Conservation (phyloP, 2,329 filamentous ascomycete genomes). For the Hypoxylon sp. region DNA sequence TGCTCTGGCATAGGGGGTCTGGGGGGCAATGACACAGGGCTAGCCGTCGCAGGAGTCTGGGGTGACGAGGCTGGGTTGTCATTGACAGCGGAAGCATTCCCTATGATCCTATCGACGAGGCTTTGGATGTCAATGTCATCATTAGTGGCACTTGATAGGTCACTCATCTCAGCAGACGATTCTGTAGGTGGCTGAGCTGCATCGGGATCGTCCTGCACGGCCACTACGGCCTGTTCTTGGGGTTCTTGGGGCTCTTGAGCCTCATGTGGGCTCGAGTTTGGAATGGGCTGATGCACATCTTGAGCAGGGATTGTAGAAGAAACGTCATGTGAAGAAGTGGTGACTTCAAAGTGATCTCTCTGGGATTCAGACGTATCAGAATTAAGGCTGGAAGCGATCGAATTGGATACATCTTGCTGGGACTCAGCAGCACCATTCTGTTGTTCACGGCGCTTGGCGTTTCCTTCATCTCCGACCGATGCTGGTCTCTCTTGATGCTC, state of each 20-base stretch:
- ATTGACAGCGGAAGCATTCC: slow-evolving; percentile 48
- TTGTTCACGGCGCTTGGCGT: slow-evolving; percentile 67
- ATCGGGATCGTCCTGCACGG: slow-evolving; percentile 19
- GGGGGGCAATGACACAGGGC: slow-evolving; percentile 62
- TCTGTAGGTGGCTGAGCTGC: slow-evolving; percentile 31
- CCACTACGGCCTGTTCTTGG: slow-evolving; percentile 42
- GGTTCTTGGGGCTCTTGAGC: slow-evolving; percentile 46
- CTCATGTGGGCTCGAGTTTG: slow-evolving; percentile 44
- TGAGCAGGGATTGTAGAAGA: slow-evolving; percentile 33
- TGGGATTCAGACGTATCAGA: slow-evolving; percentile 42
- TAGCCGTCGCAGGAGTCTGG: not conserved
- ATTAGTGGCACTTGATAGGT: slow-evolving; percentile 34
- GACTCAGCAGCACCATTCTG: slow-evolving; percentile 55
- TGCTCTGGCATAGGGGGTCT: slow-evolving; percentile 62
- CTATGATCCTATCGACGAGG: slow-evolving; percentile 51
- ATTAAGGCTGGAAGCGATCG: slow-evolving; percentile 45
- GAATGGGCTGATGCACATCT: slow-evolving; percentile 51
- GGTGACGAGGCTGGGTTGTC: slow-evolving; percentile 52
- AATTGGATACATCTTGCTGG: slow-evolving; percentile 62
- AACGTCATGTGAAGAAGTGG: slow-evolving; percentile 40
- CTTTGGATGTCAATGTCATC: slow-evolving; percentile 51
- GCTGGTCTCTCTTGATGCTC: slow-evolving; percentile 45
- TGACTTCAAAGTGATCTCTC: slow-evolving; percentile 38
- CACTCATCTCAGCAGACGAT: slow-evolving; percentile 31
- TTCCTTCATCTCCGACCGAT: slow-evolving; percentile 60